Conservation (phyloP, 2,329 filamentous ascomycete species). For the Coccinonectria pachysandricola region DNA sequence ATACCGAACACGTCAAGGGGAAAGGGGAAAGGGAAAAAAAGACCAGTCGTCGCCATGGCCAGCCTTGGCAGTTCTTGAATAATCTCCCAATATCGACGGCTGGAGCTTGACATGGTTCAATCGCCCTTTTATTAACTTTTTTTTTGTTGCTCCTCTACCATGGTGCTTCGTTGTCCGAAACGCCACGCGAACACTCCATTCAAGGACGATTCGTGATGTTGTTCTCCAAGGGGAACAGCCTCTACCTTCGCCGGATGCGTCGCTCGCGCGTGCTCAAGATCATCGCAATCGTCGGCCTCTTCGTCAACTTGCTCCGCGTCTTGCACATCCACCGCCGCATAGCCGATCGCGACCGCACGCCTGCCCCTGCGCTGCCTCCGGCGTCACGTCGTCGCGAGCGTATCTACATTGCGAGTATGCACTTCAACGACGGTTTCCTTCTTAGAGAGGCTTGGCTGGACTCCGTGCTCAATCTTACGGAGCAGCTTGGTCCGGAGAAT, state of each 20-base stretch:
- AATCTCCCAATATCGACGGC: too few relatives aligned
- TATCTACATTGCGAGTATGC: conserved; percentile 59
- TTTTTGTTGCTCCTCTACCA: conserved; percentile 10
- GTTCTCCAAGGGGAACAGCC: conserved; percentile 19
- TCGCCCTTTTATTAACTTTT: background rate
- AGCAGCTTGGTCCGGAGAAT: conserved; percentile 49
- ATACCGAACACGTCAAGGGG: too few relatives aligned
- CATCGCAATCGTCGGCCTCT: conserved; percentile 22
- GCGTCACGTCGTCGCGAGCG: conserved; percentile 24
- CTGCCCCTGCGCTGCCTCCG: conserved; percentile 8
- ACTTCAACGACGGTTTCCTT: conserved; percentile 55
- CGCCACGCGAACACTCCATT: conserved; percentile 4
- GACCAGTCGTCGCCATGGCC: too few relatives aligned
- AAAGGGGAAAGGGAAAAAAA: too few relatives aligned
- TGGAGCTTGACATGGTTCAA: conserved; percentile 2
- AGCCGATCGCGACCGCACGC: conserved; percentile 16
- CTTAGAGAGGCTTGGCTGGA: conserved; percentile 53
- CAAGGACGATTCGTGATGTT: conserved; percentile 22
- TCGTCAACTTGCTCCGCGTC: conserved; percentile 30
- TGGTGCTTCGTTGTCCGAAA: conserved; percentile 13
- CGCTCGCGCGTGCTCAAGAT: conserved; percentile 26
- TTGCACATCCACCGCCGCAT: conserved; percentile 28
- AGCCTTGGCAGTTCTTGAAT: too few relatives aligned
- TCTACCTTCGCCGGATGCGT: conserved; percentile 27
- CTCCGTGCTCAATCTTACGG: conserved; percentile 46